Percentiles rank a stretch among this genome's conserved stretches.
phyloP scores from a whole-genome alignment of 495 filamentous ascomycete species.

The Penicillium flavigenum region DNA sequence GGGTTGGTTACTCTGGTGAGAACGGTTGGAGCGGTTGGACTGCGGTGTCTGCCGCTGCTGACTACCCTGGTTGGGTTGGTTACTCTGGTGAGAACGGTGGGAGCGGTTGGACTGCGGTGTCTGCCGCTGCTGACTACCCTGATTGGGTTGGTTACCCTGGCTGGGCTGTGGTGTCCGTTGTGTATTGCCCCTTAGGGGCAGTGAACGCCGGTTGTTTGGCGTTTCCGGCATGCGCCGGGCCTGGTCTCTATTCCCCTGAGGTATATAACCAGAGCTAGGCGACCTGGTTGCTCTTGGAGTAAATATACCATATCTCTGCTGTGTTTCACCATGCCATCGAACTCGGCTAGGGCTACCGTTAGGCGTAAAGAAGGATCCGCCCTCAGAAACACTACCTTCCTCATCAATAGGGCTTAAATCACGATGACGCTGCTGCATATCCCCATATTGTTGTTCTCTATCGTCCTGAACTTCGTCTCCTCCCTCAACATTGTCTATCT shows the following conservation, averaged over 20 bases:
- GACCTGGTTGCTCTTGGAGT: not conserved
- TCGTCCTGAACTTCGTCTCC: not conserved
- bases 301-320: slow-evolving; percentile 1
- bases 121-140: not conserved
- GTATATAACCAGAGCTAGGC: not conserved
- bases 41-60: too few species aligned
- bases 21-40: too few species aligned
- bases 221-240: not conserved
- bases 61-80: not conserved
- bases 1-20: too few species aligned
- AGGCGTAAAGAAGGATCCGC: not conserved
- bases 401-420: slow-evolving; percentile 1
- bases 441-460: too few species aligned
- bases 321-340: not conserved
- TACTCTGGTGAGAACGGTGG: not conserved
- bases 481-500: not conserved
- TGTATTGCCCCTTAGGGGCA: not conserved
- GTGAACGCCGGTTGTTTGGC: not conserved
- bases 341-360: not conserved
- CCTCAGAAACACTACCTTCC: not conserved
- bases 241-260: not conserved
- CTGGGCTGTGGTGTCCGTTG: too few species aligned
- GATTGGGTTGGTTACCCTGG: not conserved
- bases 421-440: not conserved
- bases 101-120: not conserved